Conservation (phyloP, 495 filamentous ascomycete genomes). For the Podospora pseudopauciseta region DNA sequence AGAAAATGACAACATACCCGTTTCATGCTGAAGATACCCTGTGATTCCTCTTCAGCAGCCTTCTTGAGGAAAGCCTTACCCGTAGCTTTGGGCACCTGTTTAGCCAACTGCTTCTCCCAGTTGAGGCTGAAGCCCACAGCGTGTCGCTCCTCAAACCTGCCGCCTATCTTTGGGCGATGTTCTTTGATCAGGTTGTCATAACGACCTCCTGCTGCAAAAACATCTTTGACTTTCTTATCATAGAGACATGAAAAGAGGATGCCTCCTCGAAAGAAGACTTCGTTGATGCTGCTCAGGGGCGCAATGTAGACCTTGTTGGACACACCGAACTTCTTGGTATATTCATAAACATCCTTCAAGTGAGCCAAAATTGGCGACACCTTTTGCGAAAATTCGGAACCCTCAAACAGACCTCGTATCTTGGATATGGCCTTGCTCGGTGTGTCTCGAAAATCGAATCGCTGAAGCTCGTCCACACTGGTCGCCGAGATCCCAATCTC, state of each 20-base stretch:
- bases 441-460: slow-evolving; percentile 84
- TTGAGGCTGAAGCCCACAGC: slow-evolving; percentile 91
- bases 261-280: slow-evolving; percentile 85
- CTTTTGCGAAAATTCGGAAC: slow-evolving; percentile 61
- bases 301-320: slow-evolving; percentile 77
- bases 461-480: slow-evolving; percentile 81
- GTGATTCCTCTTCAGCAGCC: slow-evolving; percentile 47
- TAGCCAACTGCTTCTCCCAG: slow-evolving; percentile 76
- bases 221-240: slow-evolving; percentile 75
- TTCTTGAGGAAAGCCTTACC: slow-evolving; percentile 67
- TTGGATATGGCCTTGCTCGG: slow-evolving; percentile 69
- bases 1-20: slow-evolving; percentile 48
- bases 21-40: slow-evolving; percentile 58
- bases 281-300: slow-evolving; percentile 84
- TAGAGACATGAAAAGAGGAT: slow-evolving; percentile 89
- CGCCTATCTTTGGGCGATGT: slow-evolving; percentile 57
- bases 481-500: slow-evolving; percentile 81
- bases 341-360: slow-evolving; percentile 68
- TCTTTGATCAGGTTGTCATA: slow-evolving; percentile 84
- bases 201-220: slow-evolving; percentile 90
- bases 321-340: slow-evolving; percentile 70
- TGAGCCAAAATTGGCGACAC: slow-evolving; percentile 73
- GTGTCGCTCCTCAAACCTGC: slow-evolving; percentile 53
- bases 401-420: slow-evolving; percentile 69
- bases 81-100: slow-evolving; percentile 55